phyloP scores from a whole-genome alignment of 2,329 filamentous ascomycete genomes.

The Chaetothyriales sp. region DNA sequence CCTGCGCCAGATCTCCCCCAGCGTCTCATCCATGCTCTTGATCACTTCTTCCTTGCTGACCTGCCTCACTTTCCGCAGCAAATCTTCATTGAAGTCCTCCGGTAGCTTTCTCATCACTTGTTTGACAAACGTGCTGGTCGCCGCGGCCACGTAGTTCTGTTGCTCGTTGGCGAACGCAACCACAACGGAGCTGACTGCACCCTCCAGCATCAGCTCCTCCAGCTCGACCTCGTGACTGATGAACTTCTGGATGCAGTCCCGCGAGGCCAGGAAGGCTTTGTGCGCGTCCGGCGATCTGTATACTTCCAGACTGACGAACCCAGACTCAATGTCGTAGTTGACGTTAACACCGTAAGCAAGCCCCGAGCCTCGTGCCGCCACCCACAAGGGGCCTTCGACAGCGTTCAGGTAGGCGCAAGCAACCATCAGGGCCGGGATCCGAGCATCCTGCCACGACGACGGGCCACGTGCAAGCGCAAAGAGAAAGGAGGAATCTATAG shows the following conservation, averaged over 20 bases:
- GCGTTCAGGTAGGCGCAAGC: conserved; percentile 83
- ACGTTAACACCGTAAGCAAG: conserved; percentile 84
- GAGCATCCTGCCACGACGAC: conserved; percentile 58
- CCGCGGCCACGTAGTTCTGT: conserved; percentile 67
- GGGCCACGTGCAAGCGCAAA: conserved; percentile 62
- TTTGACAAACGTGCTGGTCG: conserved; percentile 66
- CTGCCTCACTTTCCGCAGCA: conserved; percentile 60
- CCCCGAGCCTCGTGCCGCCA: conserved; percentile 78
- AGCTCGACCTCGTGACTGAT: conserved; percentile 56
- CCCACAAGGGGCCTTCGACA: conserved; percentile 89
- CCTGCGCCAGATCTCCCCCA: conserved; percentile 67
- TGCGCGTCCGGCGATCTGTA: conserved; percentile 81
- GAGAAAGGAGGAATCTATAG: conserved; percentile 82
- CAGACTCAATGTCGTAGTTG: conserved; percentile 59
- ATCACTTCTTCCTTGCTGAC: conserved; percentile 66
- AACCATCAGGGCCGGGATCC: conserved; percentile 70
- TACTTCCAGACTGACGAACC: conserved; percentile 67
- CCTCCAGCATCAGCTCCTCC: conserved; percentile 71
- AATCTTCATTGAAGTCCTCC: conserved; percentile 60
- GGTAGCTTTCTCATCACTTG: conserved; percentile 63
- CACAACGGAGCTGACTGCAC: conserved; percentile 79
- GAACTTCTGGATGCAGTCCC: conserved; percentile 58
- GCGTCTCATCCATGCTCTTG: conserved; percentile 54
- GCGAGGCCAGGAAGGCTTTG: conserved; percentile 68
- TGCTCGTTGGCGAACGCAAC: conserved; percentile 77